A percentile compares a stretch with the other conserved stretches of the same genome.
Evolutionary conservation across 495 filamentous ascomycete species (phyloP).

Genomic region (Aspergillus mulundensis): DNA sequence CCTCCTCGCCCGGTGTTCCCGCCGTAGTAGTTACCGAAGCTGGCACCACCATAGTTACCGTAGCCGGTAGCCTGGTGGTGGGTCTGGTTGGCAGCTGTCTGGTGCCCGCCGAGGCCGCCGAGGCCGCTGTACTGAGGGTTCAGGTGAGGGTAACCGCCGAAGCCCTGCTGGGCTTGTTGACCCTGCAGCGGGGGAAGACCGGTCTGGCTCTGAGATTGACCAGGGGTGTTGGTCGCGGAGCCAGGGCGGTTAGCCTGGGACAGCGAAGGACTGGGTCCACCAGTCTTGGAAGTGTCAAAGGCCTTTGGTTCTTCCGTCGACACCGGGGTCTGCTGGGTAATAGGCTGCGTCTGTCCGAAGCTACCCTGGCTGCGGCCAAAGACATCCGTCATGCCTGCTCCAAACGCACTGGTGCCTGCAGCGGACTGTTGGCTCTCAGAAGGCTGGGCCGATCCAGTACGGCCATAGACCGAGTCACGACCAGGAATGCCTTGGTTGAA

Average conservation of each 20-base stretch:
- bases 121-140: slow-evolving; percentile 69
- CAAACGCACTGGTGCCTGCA: slow-evolving; percentile 59
- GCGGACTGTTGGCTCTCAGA: slow-evolving; percentile 61
- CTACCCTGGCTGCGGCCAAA: slow-evolving; percentile 67
- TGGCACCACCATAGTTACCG: slow-evolving; percentile 47
- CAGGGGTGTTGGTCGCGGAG: slow-evolving; percentile 73
- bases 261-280: slow-evolving; percentile 80
- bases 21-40: slow-evolving; percentile 53
- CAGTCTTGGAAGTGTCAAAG: slow-evolving; percentile 68
- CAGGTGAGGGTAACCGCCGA: slow-evolving; percentile 73
- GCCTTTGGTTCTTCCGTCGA: slow-evolving; percentile 71
- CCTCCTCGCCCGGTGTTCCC: slow-evolving; percentile 53
- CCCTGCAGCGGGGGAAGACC: slow-evolving; percentile 75
- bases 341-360: slow-evolving; percentile 66
- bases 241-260: slow-evolving; percentile 75
- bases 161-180: slow-evolving; percentile 60
- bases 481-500: slow-evolving; percentile 65
- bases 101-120: slow-evolving; percentile 64
- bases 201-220: slow-evolving; percentile 53
- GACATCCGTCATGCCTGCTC: slow-evolving; percentile 66
- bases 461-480: slow-evolving; percentile 75
- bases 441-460: slow-evolving; percentile 68
- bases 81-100: slow-evolving; percentile 53
- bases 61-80: slow-evolving; percentile 56
- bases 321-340: slow-evolving; percentile 58